Base-by-base conservation (phyloP, 148 eudicot species). In the Chenopodium berlandieri region DNA sequence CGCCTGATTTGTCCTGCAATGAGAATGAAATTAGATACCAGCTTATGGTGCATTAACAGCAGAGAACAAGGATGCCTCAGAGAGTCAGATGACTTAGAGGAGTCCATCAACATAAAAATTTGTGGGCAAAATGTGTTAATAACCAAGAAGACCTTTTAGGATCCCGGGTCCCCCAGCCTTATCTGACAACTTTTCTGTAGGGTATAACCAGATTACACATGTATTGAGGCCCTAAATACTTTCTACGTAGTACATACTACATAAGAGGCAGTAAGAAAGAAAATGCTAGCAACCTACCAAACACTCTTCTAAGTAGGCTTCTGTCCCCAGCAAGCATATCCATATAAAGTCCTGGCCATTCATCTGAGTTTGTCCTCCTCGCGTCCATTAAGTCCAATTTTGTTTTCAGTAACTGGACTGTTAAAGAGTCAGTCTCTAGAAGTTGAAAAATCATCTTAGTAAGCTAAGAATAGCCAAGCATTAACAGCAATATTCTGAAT, bases 331-430 rank as follows among this genome's bases (percentile, higher is more conserved):
- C 92, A 48, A 86, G 85, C 85, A 89, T 77, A 86, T 96, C 99
- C 87, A 87, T 80, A 44, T 83, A 87, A 76, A 96, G 86, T 75
- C 89, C 94, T 60, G 89, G 84, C 64, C 87, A 75, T 71, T 85
- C 88, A 65, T 88, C 90, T 62, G 91, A 72, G 75, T 82, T 90
- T 71, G 89, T 89, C 76, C 87, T 92, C 92, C 89, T 90, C 76
- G 85, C 87, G 85, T 96, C 99, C 86, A 96, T 89, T 76, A 94
- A 88, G 69, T 91, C 90, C 85, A 90, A 82, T 85, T 90, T 89
- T 88, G 86, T 86, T 87, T 89, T 86, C 91, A 93, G 88, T 87
- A 94, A 89, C 99, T 96, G 99, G 93, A 94, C 99, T 96, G 98
- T 89, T 90, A 85, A 89, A 83, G 86, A 86, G 94, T 92, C 91